phyloP scores from a whole-genome alignment of 2,329 filamentous ascomycete species.

The Penicillium italicum region DNA sequence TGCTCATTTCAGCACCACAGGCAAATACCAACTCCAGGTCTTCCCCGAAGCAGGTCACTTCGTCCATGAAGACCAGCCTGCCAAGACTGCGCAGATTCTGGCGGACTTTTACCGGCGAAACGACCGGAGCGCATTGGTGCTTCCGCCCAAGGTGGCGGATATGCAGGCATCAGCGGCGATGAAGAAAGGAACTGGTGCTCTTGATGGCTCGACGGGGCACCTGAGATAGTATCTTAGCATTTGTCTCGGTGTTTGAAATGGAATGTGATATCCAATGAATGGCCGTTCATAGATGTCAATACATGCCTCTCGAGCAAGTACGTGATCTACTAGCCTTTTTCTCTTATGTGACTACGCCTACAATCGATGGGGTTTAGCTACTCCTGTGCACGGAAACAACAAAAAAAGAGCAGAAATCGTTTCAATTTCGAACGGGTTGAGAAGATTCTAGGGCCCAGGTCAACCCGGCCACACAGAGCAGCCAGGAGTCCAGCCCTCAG shows the following conservation, averaged over 20 bases:
- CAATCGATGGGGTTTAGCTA: background rate
- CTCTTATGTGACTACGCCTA: background rate
- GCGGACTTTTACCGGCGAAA: slow-evolving; percentile 92
- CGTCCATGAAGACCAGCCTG: slow-evolving; percentile 89
- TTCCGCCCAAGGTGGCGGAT: slow-evolving; percentile 88
- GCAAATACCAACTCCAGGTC: slow-evolving; percentile 93
- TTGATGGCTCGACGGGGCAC: background rate
- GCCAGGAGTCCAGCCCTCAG: background rate
- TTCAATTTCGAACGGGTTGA: background rate
- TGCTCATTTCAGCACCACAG: slow-evolving; percentile 20
- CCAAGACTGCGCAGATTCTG: slow-evolving; percentile 78
- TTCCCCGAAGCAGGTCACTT: slow-evolving; percentile 96
- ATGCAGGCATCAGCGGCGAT: slow-evolving; percentile 49
- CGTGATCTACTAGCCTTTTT: background rate
- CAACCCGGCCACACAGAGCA: background rate
- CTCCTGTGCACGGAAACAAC: background rate
- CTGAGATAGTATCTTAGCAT: background rate
- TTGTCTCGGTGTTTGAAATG: background rate
- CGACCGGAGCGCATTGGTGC: slow-evolving; percentile 75
- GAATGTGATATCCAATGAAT: background rate
- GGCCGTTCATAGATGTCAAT: background rate
- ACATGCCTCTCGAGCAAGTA: background rate
- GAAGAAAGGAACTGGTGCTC: slow-evolving; percentile 32
- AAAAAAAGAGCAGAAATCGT: background rate
- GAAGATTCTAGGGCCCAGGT: background rate